These are phyloP conservation scores for Malassezia globosa DNA, from an alignment of 1,284 basidiomycete species.

Conservation along the genomic window DNA sequence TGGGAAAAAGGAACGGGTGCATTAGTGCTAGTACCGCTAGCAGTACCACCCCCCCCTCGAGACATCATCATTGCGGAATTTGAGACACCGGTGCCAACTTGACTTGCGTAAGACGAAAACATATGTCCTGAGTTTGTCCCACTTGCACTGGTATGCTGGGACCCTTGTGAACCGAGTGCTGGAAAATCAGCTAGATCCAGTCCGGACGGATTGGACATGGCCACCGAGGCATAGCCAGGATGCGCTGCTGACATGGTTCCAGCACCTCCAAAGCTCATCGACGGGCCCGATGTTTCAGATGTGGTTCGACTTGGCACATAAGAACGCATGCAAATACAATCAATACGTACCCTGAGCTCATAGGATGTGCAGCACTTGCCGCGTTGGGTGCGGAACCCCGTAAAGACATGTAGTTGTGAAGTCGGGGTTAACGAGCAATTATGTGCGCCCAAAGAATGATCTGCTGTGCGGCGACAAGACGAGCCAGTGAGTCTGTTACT, in stretches of 20 bases:
- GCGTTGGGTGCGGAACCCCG: constrained; percentile 8
- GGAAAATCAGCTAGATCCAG: constrained; percentile 36
- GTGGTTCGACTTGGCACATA: constrained; percentile 7
- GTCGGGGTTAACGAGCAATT: no score
- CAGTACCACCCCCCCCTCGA: constrained; percentile 5
- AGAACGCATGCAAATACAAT: neutral
- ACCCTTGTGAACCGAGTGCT: constrained; percentile 24
- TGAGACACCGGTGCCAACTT: constrained; percentile 23
- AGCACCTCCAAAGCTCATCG: constrained; percentile 8
- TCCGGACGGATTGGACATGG: constrained; percentile 11
- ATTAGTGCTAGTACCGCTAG: no score
- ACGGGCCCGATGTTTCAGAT: neutral
- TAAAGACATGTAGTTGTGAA: constrained; percentile 10
- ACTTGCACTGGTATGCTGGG: constrained; percentile 4
- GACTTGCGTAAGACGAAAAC: constrained; percentile 32
- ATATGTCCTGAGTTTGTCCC: constrained; percentile 12
- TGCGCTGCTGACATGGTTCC: constrained; percentile 3
- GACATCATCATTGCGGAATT: constrained; percentile 13
- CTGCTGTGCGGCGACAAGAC: no score
- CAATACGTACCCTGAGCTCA: constrained; percentile 14
- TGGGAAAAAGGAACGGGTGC: constrained; percentile 32
- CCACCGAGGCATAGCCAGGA: constrained; percentile 11
- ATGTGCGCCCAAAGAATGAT: no score
- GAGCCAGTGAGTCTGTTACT: no score
- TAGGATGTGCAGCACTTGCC: constrained; percentile 2